phyloP scores from a whole-genome alignment of 805 yeast genomes.

The Clavispora phyllophila region DNA sequence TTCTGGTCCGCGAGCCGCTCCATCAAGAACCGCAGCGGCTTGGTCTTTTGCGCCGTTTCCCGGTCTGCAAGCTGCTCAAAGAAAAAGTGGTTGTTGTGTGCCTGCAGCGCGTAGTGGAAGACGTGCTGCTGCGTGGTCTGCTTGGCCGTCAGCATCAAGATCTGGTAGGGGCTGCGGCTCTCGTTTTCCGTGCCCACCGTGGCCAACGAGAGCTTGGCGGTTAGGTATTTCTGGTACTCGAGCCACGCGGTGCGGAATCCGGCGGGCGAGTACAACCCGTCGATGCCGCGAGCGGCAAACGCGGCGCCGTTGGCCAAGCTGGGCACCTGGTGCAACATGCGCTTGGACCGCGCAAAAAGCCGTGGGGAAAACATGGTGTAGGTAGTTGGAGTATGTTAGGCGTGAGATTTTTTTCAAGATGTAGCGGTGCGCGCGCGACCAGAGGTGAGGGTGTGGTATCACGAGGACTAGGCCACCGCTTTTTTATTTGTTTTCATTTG shows the following conservation, averaged over 20 bases:
- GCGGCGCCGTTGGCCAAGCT: constrained; percentile 36
- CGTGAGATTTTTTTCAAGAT: constrained; percentile 1
- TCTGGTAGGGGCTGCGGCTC: constrained; percentile 67
- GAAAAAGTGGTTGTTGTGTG: constrained; percentile 88
- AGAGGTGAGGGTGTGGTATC: background rate
- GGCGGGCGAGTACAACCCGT: constrained; percentile 56
- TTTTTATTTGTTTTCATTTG: background rate
- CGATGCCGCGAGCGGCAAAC: constrained; percentile 47
- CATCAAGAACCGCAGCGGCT: constrained; percentile 35
- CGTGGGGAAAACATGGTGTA: constrained; percentile 3
- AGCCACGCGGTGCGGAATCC: constrained; percentile 78
- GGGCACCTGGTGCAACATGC: constrained; percentile 59
- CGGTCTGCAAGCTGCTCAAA: constrained; percentile 54
- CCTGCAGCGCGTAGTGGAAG: constrained; percentile 88
- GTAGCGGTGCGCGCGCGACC: constrained; percentile 1
- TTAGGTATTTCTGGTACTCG: constrained; percentile 65
- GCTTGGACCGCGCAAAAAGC: background rate
- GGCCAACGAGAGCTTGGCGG: constrained; percentile 54
- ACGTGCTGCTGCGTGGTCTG: constrained; percentile 59
- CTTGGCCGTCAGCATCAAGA: constrained; percentile 60
- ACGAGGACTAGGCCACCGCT: too few species aligned
- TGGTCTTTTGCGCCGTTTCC: constrained; percentile 26
- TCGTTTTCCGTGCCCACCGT: constrained; percentile 81
- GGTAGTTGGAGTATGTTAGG: background rate
- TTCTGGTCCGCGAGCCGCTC: constrained; percentile 34